Conservation (phyloP, 2,329 filamentous ascomycete genomes). For the Penicillium sp. region DNA sequence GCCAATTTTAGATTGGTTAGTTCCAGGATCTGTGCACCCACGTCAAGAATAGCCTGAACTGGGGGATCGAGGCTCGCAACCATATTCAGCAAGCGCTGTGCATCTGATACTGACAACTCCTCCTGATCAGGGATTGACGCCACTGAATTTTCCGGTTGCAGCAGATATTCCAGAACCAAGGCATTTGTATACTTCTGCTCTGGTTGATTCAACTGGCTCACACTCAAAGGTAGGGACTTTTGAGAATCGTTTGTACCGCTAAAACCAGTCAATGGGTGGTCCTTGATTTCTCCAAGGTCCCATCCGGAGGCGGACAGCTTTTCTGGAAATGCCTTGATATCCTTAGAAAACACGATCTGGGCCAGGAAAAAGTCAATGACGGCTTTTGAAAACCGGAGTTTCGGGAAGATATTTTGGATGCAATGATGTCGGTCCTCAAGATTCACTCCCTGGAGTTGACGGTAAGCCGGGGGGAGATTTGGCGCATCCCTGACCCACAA, state of each 20-base stretch:
- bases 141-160: too few relatives aligned
- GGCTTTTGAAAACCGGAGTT: slow-evolving; percentile 58
- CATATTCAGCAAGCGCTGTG: slow-evolving; percentile 51
- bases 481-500: slow-evolving; percentile 36
- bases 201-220: slow-evolving; percentile 60
- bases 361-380: too few relatives aligned
- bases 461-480: slow-evolving; percentile 43
- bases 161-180: slow-evolving; percentile 59
- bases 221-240: slow-evolving; percentile 59
- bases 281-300: too few relatives aligned
- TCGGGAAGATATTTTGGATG: slow-evolving; percentile 54
- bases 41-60: too few relatives aligned
- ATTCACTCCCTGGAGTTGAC: slow-evolving; percentile 59
- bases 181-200: slow-evolving; percentile 69
- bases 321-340: too few relatives aligned
- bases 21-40: too few relatives aligned
- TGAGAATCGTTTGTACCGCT: slow-evolving; percentile 70
- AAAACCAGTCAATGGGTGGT: too few relatives aligned
- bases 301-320: too few relatives aligned
- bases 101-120: slow-evolving; percentile 37
- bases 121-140: too few relatives aligned
- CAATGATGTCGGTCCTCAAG: slow-evolving; percentile 59
- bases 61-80: slow-evolving; percentile 45
- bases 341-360: too few relatives aligned
- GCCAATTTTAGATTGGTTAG: too few relatives aligned